Base-by-base conservation (phyloP, 1,284 basidiomycete genomes). In the Leccinum solheimii region DNA sequence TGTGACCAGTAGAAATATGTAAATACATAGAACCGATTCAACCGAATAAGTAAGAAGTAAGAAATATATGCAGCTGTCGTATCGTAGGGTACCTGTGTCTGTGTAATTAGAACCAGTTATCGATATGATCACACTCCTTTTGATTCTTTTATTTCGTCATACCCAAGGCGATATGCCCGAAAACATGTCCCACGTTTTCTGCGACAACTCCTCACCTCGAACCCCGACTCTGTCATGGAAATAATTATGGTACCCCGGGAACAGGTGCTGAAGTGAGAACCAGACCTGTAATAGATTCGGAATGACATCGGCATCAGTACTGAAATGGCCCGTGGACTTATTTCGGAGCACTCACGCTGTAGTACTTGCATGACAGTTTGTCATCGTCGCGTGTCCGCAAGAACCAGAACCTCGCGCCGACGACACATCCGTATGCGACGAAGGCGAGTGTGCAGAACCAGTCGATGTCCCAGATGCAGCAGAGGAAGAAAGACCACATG, bases 181-280 rank as follows among this genome's bases (percentile, higher is more conserved):
- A 38, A 72, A 62, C 23, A 64, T 0, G 1, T 62, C 56, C 69
- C 71, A 71, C 9, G 70, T 62, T 11, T 54, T 30, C 45, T 71
- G 70, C 10, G 73, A 45, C 2, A 73, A 23, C 19, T 72, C 69
- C 3, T 59, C 61, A 0, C 65, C 59, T 21, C 67, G 61, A 8
- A 36, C 9, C 8, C 56, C 45, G 14, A 45, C 56, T 26, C 55
- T 58, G n/a, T 62, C 67, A 21, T 76, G 69, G 56, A 75, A 66
- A 38, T 67, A 73, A 55, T 73, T 65, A 68, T 72, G 74, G 58
- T 76, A 76, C 0, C 68, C 72, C 0, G 75, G 72, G 8, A 74
- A 56, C 43, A 76, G 30, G 54, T 76, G 67, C 2, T 73, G 73
- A 14, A 75, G 48, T 9, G 72, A 69, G 56, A 75, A 71, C 72